Evolutionary conservation across 768 basidiomycete species (phyloP).

Genomic region (Phanerochaete carnosa): DNA sequence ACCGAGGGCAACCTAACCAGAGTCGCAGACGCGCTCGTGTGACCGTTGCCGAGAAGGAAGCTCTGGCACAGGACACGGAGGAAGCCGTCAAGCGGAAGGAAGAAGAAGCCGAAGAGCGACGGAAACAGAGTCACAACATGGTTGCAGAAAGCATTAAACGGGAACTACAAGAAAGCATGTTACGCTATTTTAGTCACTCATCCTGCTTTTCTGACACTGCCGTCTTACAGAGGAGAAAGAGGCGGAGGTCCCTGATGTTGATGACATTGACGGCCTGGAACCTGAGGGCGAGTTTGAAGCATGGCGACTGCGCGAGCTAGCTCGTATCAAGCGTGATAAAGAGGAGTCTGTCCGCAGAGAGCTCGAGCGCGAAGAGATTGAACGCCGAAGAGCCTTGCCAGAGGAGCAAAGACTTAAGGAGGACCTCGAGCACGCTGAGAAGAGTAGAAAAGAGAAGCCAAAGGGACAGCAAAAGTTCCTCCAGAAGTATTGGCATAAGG

Average conservation of each 20-base stretch:
- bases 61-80: constrained; percentile 69
- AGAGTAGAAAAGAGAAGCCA: constrained; percentile 81
- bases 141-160: constrained; percentile 93
- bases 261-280: constrained; percentile 93
- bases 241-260: constrained; percentile 79
- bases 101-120: constrained; percentile 74
- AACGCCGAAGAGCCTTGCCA: constrained; percentile 86
- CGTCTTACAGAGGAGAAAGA: constrained; percentile 76
- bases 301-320: constrained; percentile 92
- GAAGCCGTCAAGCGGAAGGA: constrained; percentile 69
- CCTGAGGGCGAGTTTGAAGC: constrained; percentile 90
- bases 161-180: constrained; percentile 88
- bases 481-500: constrained; percentile 99
- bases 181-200: not conserved
- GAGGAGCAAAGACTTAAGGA: constrained; percentile 92
- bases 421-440: constrained; percentile 83
- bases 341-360: constrained; percentile 81
- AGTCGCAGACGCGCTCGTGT: constrained; percentile 62
- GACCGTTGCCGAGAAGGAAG: constrained; percentile 70
- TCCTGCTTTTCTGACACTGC: not conserved
- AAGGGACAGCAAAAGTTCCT: constrained; percentile 91
- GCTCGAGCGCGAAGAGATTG: constrained; percentile 86
- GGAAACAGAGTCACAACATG: constrained; percentile 85
- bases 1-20: not conserved
- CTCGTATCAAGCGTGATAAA: constrained; percentile 91